phyloP scores from a whole-genome alignment of 805 yeast genomes.

The Candida namnaoensis region DNA sequence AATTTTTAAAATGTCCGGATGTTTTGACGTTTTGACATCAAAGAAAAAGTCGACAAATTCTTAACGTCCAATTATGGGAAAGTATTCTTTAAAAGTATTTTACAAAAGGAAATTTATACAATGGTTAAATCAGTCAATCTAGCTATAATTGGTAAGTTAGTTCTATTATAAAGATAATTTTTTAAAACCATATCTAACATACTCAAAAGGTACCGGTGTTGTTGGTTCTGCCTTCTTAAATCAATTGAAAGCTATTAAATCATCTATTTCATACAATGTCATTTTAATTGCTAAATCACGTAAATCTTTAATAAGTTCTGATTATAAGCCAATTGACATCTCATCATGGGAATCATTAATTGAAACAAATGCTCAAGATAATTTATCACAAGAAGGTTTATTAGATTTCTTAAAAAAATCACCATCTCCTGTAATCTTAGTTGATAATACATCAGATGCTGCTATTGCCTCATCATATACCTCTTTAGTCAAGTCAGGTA shows the following conservation, averaged over 20 bases:
- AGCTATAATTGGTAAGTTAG: slow-evolving; percentile 53
- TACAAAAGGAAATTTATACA: slow-evolving; percentile 1
- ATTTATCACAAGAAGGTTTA: slow-evolving; percentile 50
- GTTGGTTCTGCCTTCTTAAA: slow-evolving; percentile 88
- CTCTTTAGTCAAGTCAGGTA: slow-evolving; percentile 60
- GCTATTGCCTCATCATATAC: slow-evolving; percentile 73
- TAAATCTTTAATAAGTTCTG: slow-evolving; percentile 58
- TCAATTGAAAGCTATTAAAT: slow-evolving; percentile 60
- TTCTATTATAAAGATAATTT: background rate
- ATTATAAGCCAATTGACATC: slow-evolving; percentile 65
- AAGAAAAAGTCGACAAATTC: too few species aligned
- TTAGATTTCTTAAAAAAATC: slow-evolving; percentile 56
- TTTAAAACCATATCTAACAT: slow-evolving; percentile 1
- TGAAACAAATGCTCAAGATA: slow-evolving; percentile 30
- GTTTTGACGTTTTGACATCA: too few species aligned
- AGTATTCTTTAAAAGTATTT: too few species aligned
- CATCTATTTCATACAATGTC: slow-evolving; percentile 62
- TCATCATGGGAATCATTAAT: slow-evolving; percentile 45
- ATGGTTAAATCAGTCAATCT: slow-evolving; percentile 54
- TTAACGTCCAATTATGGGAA: too few species aligned
- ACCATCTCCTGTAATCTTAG: slow-evolving; percentile 68
- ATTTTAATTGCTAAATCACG: slow-evolving; percentile 71
- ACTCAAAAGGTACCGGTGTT: slow-evolving; percentile 67
- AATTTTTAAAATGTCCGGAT: too few species aligned
- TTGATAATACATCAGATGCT: slow-evolving; percentile 91